Base-by-base conservation (phyloP, 768 basidiomycete species). In the Suillus cothurnatus region DNA sequence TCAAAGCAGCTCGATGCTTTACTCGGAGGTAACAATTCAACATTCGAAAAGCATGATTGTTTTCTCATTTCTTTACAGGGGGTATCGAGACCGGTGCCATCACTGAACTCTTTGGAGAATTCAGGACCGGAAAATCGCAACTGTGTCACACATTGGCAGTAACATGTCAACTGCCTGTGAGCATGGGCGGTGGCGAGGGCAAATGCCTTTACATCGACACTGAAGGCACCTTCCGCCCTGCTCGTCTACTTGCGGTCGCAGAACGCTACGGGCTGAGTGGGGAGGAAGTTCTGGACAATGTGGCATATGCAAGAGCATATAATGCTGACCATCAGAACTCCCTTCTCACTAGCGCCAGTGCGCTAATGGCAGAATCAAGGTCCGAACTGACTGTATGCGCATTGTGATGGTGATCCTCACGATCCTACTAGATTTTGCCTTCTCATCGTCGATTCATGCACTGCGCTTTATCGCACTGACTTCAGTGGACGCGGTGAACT, bases 351-450 rank as follows among this genome's bases (percentile, higher is more conserved):
- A 92, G 88, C 69, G 97, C 97, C 2, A 94, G 94, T 73, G 97
- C 96, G n/a, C 86, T 99, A 72, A 99, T 99, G 97, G 93, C 95
- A 6, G 97, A 99, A 76, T 98, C 97, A 49, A 88, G 97, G 97
- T 96, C 67, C 61, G 68, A 63, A 9, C 21, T 52, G 34, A 21
- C 34, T 73, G 68, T 71, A 71, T 73, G 74, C 75, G 69, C 38
- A 62, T 64, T 64, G 47, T 28, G 43, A 31, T 21, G 28, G 12
- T 39, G 15, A 49, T 39, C 31, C 34, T 26, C 64, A 39, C 53
- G 28, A 61, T 55, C 26, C 7, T 17, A 47, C 61, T 62, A 99
- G 97, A 77, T 99, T 99, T 78, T 96, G 95, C 61, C 84, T 99
- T 4, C 85, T 99, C 62, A 92, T 99, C 64, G 95, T 99, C 31